phyloP scores from a whole-genome alignment of 257 asterid species.

The Paraleonurus japonicus region DNA sequence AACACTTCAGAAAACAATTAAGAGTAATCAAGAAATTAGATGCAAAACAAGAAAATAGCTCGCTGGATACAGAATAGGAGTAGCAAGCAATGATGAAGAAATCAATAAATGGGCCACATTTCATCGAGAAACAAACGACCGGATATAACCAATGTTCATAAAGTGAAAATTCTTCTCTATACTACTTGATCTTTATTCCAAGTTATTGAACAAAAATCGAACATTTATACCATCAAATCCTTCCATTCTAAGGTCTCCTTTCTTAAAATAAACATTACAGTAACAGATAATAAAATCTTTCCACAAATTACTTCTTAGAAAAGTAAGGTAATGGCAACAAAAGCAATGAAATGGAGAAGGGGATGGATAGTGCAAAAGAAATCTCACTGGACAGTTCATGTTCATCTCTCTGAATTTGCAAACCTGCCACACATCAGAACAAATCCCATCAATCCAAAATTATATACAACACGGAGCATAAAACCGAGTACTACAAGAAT shows the following conservation, averaged over 20 bases:
- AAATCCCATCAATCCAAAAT: background rate
- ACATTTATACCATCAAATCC: background rate
- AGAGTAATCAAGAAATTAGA: no score
- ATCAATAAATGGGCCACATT: background rate
- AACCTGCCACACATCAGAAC: constrained; percentile 45
- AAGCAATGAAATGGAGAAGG: background rate
- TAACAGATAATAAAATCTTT: background rate
- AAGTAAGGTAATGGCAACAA: background rate
- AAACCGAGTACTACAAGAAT: background rate
- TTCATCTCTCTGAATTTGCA: constrained; percentile 84
- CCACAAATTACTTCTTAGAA: background rate
- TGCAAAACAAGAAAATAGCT: background rate
- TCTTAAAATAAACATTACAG: background rate
- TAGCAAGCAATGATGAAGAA: background rate
- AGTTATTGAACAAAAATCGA: constrained; percentile 2
- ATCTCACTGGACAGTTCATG: constrained; percentile 61
- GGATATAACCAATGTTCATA: background rate
- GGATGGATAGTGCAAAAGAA: background rate
- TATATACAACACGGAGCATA: background rate
- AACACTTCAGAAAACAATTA: background rate
- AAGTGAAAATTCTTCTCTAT: background rate
- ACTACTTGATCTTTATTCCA: background rate
- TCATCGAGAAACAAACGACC: background rate
- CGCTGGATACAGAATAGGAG: background rate
- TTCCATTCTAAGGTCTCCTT: background rate